Conservation (phyloP, 192 early-diverging fungal species). For the Chytriomyces sp. region DNA sequence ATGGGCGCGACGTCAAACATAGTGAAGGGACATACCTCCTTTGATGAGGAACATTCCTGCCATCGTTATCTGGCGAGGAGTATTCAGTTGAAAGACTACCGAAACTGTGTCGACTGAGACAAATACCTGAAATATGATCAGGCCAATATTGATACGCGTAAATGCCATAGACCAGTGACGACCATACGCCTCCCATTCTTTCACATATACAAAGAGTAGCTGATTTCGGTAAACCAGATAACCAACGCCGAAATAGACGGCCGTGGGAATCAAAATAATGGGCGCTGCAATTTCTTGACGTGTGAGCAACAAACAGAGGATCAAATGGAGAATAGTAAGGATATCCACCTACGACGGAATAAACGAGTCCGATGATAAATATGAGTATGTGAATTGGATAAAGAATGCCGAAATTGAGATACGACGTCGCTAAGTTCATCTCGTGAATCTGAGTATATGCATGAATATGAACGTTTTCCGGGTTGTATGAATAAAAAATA, state of each 20-base stretch:
- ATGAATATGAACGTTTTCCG: background rate
- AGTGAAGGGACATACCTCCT: slow-evolving; percentile 5
- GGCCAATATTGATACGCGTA: slow-evolving; percentile 40
- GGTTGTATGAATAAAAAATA: background rate
- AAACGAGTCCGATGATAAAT: slow-evolving; percentile 29
- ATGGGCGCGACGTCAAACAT: background rate
- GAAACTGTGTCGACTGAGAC: background rate
- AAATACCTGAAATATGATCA: slow-evolving; percentile 51
- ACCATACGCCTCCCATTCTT: slow-evolving; percentile 55
- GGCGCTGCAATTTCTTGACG: slow-evolving; percentile 38
- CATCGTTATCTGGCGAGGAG: slow-evolving; percentile 4
- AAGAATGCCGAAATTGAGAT: slow-evolving; percentile 50
- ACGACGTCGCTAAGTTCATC: slow-evolving; percentile 40
- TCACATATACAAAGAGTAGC: slow-evolving; percentile 58
- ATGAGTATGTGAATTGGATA: slow-evolving; percentile 55
- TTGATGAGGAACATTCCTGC: slow-evolving; percentile 43
- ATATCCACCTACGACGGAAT: slow-evolving; percentile 25
- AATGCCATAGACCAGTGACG: slow-evolving; percentile 51
- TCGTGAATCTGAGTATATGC: slow-evolving; percentile 33
- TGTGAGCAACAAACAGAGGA: background rate
- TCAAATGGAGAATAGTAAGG: background rate
- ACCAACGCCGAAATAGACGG: slow-evolving; percentile 37
- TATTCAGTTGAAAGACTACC: background rate
- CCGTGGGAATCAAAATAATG: slow-evolving; percentile 50
- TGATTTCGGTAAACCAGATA: background rate